phyloP scores from a whole-genome alignment of 1,139 yeast species.

The Scheffersomyces stambukii region DNA sequence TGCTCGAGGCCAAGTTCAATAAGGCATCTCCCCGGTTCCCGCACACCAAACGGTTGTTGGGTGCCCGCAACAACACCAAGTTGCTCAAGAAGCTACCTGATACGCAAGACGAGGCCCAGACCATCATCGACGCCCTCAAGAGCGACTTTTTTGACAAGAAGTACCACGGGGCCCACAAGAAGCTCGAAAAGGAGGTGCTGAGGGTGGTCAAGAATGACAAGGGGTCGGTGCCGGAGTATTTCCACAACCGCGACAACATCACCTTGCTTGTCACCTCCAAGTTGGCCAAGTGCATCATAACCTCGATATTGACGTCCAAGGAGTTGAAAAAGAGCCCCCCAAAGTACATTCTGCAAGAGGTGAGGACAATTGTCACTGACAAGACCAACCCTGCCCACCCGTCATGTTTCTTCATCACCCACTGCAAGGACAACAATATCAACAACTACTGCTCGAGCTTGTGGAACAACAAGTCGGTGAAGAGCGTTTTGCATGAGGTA shows the following conservation, averaged over 20 bases:
- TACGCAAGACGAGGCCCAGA: constrained; percentile 36
- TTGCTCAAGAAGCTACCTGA: constrained; percentile 40
- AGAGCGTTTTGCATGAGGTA: constrained; percentile 41
- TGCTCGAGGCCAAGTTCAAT: constrained; percentile 46
- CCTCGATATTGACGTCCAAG: constrained; percentile 20
- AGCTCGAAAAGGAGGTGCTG: constrained; percentile 33
- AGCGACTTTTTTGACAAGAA: constrained; percentile 46
- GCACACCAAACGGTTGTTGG: constrained; percentile 46
- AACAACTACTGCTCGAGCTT: constrained; percentile 51
- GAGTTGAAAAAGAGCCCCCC: constrained; percentile 30
- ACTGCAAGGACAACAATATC: constrained; percentile 39
- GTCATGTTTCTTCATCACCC: constrained; percentile 42
- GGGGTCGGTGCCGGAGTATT: constrained; percentile 17
- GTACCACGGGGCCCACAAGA: constrained; percentile 43
- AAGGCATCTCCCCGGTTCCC: constrained; percentile 48
- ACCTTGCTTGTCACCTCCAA: constrained; percentile 29
- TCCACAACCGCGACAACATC: constrained; percentile 16
- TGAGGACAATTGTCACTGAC: constrained; percentile 20
- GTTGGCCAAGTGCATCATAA: constrained; percentile 26
- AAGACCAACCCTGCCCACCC: constrained; percentile 37
- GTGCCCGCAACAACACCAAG: constrained; percentile 44
- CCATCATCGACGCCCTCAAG: constrained; percentile 43
- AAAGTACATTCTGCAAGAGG: constrained; percentile 23
- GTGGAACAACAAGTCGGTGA: constrained; percentile 55
- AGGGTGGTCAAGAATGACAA: constrained; percentile 22